Evolutionary conservation across 768 basidiomycete genomes (phyloP), one percentile per base, ranked within the genome.

Genomic region (Dendrothele bispora): DNA sequence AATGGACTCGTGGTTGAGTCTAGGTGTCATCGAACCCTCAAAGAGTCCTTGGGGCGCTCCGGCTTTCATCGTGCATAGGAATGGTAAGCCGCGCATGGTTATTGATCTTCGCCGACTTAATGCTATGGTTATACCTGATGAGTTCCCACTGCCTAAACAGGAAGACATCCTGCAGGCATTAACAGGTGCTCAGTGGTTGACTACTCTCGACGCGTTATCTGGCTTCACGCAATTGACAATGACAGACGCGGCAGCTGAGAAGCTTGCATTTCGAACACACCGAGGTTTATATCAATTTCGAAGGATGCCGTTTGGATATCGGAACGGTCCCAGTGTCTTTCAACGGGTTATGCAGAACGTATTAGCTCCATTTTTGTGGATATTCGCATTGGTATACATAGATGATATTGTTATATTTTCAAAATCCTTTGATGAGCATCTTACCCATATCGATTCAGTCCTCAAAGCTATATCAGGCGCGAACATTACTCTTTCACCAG

Each of bases 211-310:
- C n/a, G n/a, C n/a, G n/a, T 46, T 69, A 0, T 60, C 73, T 0
- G 70, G 73, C 7, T 77, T 74, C 46, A 72, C 67, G 0, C 75
- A 77, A 47, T 46, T 72, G 0, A 54, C 60, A 32, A 59, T 72
- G 39, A 48, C 46, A 0, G 50, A 58, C 0, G 53, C 64, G 10
- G 64, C 61, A n/a, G 48, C n/a, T n/a, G n/a, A n/a, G n/a, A n/a
- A n/a, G n/a, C n/a, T n/a, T n/a, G n/a, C n/a, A n/a, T n/a, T n/a
- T n/a, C 47, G 66, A 3, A 65, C 64, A 0, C 75, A 74, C 49
- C 41, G 53, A 29, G 75, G 74, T 7, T 52, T 74, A 0, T 69
- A 49, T 26, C 72, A 77, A 48, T 75, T 75, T 52, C 48, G 46
- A 21, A 39, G 68, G 28, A 72, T 75, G 69, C 72, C 72, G 0